Evolutionary conservation across 176 grass and related monocot species (phyloP).

Genomic region (Tuctoria greenei): DNA sequence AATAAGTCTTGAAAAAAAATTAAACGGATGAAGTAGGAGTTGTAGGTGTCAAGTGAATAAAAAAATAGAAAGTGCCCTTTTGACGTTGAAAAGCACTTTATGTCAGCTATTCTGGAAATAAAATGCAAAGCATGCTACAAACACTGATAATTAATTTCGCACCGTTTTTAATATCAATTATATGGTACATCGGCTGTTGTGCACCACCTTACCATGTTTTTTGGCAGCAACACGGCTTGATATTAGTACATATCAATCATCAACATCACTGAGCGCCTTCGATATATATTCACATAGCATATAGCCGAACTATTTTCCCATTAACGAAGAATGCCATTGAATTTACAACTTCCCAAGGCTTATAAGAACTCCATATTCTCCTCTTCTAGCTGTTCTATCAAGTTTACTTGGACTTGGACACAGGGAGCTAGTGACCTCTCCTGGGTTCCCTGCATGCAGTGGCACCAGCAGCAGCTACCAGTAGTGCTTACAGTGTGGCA

Average conservation of each 20-base stretch:
- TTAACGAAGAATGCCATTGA: too few species aligned
- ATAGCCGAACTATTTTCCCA: too few species aligned
- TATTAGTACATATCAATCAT: slow-evolving; percentile 10
- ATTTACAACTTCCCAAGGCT: slow-evolving; percentile 19
- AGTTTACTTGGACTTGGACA: too few species aligned
- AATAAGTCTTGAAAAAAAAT: neutral
- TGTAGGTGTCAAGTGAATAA: slow-evolving; percentile 9
- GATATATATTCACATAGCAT: neutral
- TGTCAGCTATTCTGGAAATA: slow-evolving; percentile 7
- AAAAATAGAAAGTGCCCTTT: slow-evolving; percentile 28
- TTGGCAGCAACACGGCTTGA: neutral
- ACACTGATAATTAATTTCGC: neutral
- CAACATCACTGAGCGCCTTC: neutral
- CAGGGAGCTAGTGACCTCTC: too few species aligned
- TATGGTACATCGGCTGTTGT: neutral
- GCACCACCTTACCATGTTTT: neutral
- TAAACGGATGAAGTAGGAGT: neutral
- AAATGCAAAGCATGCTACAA: slow-evolving; percentile 6
- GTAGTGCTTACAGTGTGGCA: slow-evolving; percentile 40
- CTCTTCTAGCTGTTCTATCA: neutral
- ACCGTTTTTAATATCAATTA: neutral
- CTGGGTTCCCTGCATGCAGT: too few species aligned
- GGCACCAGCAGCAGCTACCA: too few species aligned
- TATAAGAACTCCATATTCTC: slow-evolving; percentile 32
- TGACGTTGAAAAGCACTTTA: slow-evolving; percentile 17